Base-by-base conservation (phyloP, 2,329 filamentous ascomycete genomes). In the Colletotrichum sojae region DNA sequence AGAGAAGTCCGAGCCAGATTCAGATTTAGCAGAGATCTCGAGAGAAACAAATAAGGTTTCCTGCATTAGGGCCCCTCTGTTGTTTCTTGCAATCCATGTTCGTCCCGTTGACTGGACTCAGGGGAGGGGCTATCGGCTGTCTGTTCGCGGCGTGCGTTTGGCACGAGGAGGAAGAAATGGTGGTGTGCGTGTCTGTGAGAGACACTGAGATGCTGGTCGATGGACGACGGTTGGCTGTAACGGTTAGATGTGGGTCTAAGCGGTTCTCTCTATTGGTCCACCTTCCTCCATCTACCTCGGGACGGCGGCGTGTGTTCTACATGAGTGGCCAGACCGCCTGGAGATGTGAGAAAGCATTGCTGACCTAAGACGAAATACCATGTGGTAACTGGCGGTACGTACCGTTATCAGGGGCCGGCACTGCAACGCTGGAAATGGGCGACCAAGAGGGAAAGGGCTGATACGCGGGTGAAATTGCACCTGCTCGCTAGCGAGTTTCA, bases 401-500 rank as follows among this genome's bases (percentile, higher is more conserved):
- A 52, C 18, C 57, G 27, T 2, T 8, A 13, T 25, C 31, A 49
- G 39, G 54, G 63, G 49, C 18, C 16, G 18, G 16, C 53, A 25
- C 22, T 48, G 57, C 18, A 31, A 52, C 48, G n/a, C 9, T 36
- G 31, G 31, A 25, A 9, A 53, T 54, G 46, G 54, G 45, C 46
- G 51, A 67, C 70, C 56, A 71, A 65, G 69, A 63, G 63, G 70
- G 72, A 70, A 80, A 81, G 77, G 61, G 76, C 80, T 85, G 84
- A 84, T 78, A 84, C 82, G 75, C 71, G 78, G 75, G 77, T 82
- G 83, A 86, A 82, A 83, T 85, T 84, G 79, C 78, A 75, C 79
- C 80, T 80, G 78, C 77, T 74, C 75, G 74, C 81, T 85, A 84
- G 83, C 82, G 82, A 81, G 86, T 88, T 88, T 88, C 83, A 86